These are phyloP conservation scores for Plasmodium malariae DNA, from an alignment of 169 alveolate species.

Conservation along the genomic window DNA sequence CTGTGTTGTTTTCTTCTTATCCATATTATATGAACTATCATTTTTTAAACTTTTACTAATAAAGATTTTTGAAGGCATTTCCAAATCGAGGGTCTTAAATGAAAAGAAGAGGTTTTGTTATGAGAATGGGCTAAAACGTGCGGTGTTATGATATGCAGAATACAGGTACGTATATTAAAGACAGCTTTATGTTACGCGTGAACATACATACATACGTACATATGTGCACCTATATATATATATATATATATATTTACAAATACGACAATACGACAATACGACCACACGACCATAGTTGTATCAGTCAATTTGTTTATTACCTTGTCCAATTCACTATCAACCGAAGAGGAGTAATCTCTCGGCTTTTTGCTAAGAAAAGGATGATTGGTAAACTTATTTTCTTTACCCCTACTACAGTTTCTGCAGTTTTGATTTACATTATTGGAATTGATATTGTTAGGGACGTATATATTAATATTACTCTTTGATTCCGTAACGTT, in stretches of 20 bases:
- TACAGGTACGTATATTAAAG: background rate
- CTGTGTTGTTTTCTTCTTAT: background rate
- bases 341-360: background rate
- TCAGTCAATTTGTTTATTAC: conserved; percentile 2
- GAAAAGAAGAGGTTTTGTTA: background rate
- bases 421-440: background rate
- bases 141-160: background rate
- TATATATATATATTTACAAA: background rate
- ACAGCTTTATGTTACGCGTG: background rate
- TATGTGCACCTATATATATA: background rate
- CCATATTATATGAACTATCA: background rate
- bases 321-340: conserved; percentile 7
- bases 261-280: no score
- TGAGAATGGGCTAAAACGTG: background rate
- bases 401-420: background rate
- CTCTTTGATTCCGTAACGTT: no score
- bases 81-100: conserved; percentile 8
- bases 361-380: conserved; percentile 23
- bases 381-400: background rate
- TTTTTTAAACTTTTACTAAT: conserved; percentile 19
- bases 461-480: no score
- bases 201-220: background rate
- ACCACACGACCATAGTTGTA: background rate
- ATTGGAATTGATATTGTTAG: background rate
- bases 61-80: conserved; percentile 6